A percentile compares a stretch with the other conserved stretches of the same genome.
phyloP scores from a whole-genome alignment of 345 rosid species.

The Viola odorata region DNA sequence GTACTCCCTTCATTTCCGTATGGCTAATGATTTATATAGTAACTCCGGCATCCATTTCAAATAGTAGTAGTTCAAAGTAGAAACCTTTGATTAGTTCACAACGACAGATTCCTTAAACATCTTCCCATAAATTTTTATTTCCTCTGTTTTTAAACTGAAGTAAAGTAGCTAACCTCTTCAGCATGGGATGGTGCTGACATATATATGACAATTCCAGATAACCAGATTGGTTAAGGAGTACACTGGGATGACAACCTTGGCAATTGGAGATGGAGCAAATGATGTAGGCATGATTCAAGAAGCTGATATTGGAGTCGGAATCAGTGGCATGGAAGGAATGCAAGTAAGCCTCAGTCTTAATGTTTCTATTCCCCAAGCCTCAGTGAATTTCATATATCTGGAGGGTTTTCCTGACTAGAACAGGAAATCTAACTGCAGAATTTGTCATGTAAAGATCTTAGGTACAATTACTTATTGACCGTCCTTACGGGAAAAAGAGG shows the following conservation, averaged over 20 bases:
- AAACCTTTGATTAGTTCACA: background rate
- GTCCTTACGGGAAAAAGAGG: no score
- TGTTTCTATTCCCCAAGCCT: no score
- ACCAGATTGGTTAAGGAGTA: conserved; percentile 62
- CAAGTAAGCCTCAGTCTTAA: conserved; percentile 38
- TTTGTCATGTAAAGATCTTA: no score
- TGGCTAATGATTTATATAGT: no score
- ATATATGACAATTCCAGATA: conserved; percentile 33
- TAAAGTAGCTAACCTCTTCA: no score
- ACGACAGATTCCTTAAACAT: background rate
- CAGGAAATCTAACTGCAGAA: no score
- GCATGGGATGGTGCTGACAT: background rate
- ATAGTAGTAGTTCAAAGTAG: background rate
- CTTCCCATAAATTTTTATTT: background rate
- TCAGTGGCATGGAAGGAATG: conserved; percentile 91
- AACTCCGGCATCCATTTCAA: no score
- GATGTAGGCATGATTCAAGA: conserved; percentile 95
- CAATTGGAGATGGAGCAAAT: conserved; percentile 85
- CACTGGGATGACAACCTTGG: conserved; percentile 64
- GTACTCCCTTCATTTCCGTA: no score
- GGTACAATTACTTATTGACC: no score
- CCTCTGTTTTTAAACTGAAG: background rate
- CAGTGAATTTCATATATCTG: background rate
- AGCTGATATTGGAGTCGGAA: conserved; percentile 88
- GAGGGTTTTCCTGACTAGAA: no score